Conservation (phyloP, 2,329 filamentous ascomycete species). For the Tolypocladium guangdongense region DNA sequence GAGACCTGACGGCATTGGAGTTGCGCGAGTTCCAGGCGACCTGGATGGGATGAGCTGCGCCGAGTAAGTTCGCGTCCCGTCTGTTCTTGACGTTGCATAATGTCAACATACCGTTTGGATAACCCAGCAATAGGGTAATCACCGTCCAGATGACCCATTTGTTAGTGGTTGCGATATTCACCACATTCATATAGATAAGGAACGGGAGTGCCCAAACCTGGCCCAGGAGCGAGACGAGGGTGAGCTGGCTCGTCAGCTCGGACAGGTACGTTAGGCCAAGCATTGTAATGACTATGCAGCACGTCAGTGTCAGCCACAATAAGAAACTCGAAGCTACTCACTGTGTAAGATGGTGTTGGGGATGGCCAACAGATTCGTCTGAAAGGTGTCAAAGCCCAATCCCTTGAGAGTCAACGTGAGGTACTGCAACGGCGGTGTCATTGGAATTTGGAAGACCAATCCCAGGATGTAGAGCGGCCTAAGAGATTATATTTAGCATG, state of each 20-base stretch:
- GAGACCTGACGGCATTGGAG: slow-evolving; percentile 48
- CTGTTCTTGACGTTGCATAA: not conserved
- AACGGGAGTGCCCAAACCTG: slow-evolving; percentile 43
- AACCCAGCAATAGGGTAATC: slow-evolving; percentile 21
- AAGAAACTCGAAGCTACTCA: no score
- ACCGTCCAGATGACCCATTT: slow-evolving; percentile 24
- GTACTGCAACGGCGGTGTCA: slow-evolving; percentile 28
- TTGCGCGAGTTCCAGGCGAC: slow-evolving; percentile 53
- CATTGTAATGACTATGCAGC: slow-evolving; percentile 4
- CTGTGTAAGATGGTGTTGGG: slow-evolving; percentile 13
- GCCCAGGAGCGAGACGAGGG: slow-evolving; percentile 26
- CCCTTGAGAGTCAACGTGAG: slow-evolving; percentile 29
- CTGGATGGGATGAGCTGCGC: slow-evolving; percentile 22
- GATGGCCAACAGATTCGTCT: slow-evolving; percentile 35
- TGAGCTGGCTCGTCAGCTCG: slow-evolving; percentile 3
- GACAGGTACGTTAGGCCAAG: slow-evolving; percentile 6
- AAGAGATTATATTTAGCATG: not conserved
- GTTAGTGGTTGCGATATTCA: slow-evolving; percentile 13
- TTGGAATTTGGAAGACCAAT: slow-evolving; percentile 30
- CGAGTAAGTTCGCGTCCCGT: not conserved
- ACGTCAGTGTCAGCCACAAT: not conserved
- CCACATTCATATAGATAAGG: slow-evolving; percentile 32
- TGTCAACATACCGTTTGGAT: slow-evolving; percentile 28
- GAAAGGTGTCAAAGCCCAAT: slow-evolving; percentile 31
- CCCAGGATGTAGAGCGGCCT: slow-evolving; percentile 24